These are phyloP conservation scores for Xylariaceae sp. DNA, from an alignment of 2,329 filamentous ascomycete genomes.

Conservation along the genomic window DNA sequence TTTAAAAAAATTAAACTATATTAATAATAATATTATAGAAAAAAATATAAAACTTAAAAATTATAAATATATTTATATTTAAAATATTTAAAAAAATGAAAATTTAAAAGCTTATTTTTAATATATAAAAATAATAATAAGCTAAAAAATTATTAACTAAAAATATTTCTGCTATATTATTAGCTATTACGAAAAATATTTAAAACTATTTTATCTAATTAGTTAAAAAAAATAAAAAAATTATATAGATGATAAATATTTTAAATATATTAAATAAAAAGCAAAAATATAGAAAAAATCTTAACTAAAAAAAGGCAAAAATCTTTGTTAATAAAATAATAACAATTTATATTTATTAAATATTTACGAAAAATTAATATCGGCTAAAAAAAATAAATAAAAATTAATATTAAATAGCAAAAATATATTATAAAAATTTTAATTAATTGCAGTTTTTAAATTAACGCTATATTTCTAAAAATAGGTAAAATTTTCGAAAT, in stretches of 20 bases:
- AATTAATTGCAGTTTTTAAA: background rate
- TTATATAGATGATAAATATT: background rate
- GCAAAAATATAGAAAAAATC: background rate
- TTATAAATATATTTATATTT: too few species aligned
- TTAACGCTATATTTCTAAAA: background rate
- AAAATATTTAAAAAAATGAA: too few species aligned
- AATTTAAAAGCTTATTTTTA: too few species aligned
- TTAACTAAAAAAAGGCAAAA: background rate
- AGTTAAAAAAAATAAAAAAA: background rate
- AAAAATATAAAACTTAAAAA: too few species aligned
- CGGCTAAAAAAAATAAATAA: background rate
- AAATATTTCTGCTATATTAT: too few species aligned
- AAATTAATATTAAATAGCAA: background rate
- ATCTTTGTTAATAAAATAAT: background rate
- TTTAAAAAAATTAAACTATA: too few species aligned
- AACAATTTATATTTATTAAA: background rate
- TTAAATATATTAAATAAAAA: background rate
- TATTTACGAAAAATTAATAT: background rate
- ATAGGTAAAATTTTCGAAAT: too few species aligned
- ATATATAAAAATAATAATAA: too few species aligned
- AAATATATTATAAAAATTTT: background rate
- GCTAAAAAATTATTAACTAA: too few species aligned
- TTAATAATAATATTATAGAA: too few species aligned
- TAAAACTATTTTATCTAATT: background rate
- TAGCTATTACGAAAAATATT: background rate